These are phyloP conservation scores for Penicillium lividum DNA, from an alignment of 495 filamentous ascomycete genomes.

Conservation along the genomic window DNA sequence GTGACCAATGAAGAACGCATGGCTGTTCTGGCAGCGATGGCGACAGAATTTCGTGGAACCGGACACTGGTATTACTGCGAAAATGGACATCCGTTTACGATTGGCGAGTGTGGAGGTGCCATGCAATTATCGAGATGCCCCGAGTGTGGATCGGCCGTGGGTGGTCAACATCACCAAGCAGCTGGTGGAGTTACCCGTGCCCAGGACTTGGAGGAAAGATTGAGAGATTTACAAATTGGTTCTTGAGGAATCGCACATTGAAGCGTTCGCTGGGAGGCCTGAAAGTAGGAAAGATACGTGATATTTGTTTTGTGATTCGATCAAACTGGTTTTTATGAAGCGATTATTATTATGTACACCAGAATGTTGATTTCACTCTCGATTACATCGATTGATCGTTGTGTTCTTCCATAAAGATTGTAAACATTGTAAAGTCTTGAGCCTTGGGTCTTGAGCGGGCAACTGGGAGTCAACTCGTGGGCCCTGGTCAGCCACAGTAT, in stretches of 20 bases:
- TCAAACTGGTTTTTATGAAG: not conserved
- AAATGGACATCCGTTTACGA: conserved; percentile 22
- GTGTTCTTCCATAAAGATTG: too few relatives aligned
- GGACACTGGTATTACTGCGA: conserved; percentile 24
- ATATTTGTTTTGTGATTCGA: not conserved
- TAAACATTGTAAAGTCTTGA: too few relatives aligned
- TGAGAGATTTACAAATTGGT: not conserved
- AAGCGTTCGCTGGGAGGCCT: not conserved
- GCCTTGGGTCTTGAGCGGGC: too few relatives aligned
- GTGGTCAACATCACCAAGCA: conserved; percentile 5
- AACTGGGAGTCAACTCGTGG: too few relatives aligned
- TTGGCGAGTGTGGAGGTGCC: conserved; percentile 22
- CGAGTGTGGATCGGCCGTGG: conserved; percentile 4
- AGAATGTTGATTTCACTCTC: too few relatives aligned
- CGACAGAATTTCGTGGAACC: conserved; percentile 6
- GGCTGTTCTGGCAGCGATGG: conserved; percentile 4
- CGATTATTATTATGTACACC: not conserved
- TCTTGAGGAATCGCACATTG: not conserved
- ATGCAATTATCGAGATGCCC: conserved; percentile 15
- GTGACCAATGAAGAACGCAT: conserved; percentile 11
- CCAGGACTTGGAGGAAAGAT: conserved; percentile 2
- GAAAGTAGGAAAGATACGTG: not conserved
- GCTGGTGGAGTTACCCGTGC: conserved; percentile 2
- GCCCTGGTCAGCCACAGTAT: not conserved
- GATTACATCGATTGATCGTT: too few relatives aligned